Evolutionary conservation across 495 filamentous ascomycete species (phyloP).

Genomic region (Neurospora africana): DNA sequence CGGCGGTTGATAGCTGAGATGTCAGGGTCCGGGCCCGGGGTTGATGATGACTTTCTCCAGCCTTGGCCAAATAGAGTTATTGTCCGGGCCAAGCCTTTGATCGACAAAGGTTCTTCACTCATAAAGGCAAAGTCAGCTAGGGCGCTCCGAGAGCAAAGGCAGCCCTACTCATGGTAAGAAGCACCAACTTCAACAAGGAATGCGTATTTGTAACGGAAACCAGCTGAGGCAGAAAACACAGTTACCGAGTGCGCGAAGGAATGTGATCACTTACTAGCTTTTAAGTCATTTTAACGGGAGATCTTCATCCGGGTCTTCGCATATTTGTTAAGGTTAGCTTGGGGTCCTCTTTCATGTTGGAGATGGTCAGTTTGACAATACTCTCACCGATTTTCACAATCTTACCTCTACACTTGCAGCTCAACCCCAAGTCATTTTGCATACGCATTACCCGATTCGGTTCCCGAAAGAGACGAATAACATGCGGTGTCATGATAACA

Average conservation of each 20-base stretch:
- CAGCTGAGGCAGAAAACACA: neutral
- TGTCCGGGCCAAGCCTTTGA: neutral
- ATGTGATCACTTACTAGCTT: neutral
- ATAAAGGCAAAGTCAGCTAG: neutral
- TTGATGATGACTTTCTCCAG: neutral
- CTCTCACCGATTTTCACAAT: neutral
- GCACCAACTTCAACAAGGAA: neutral
- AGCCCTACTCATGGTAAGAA: neutral
- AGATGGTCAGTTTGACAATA: neutral
- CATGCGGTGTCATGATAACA: neutral
- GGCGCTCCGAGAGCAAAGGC: neutral
- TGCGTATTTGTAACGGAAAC: neutral
- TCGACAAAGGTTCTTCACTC: neutral
- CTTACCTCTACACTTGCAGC: neutral
- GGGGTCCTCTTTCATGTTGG: neutral
- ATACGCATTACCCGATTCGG: neutral
- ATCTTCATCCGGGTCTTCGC: neutral
- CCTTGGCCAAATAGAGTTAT: neutral
- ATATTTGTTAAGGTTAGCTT: neutral
- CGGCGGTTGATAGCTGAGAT: neutral
- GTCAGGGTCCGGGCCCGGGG: neutral
- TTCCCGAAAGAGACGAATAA: neutral
- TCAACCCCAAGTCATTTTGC: neutral
- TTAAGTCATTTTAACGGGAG: neutral
- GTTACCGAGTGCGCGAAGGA: neutral